phyloP scores from a whole-genome alignment of 169 alveolate genomes.

The Perkinsus chesapeaki region DNA sequence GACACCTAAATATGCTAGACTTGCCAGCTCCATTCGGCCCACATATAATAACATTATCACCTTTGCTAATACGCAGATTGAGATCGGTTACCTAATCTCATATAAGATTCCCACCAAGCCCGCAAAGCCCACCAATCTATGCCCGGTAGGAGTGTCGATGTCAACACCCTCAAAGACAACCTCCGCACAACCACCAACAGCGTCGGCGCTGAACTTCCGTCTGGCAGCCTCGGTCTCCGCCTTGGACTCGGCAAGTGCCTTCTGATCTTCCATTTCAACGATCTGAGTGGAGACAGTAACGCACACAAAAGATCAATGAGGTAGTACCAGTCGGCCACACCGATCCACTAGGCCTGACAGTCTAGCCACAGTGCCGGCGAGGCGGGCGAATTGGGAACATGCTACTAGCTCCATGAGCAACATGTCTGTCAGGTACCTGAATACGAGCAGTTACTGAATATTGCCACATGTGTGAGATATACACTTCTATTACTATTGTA shows the following conservation, averaged over 20 bases:
- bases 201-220: background rate
- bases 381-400: background rate
- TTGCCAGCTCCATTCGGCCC: constrained; percentile 13
- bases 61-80: background rate
- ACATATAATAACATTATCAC: background rate
- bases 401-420: background rate
- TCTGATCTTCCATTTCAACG: background rate
- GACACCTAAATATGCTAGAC: background rate
- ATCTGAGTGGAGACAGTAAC: background rate
- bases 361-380: background rate
- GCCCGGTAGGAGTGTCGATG: background rate
- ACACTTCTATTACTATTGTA: too few species aligned
- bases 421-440: background rate
- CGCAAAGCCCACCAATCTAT: background rate
- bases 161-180: background rate
- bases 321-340: background rate
- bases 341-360: background rate
- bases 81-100: background rate
- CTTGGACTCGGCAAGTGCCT: background rate
- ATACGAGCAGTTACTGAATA: too few species aligned
- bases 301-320: background rate
- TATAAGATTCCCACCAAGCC: background rate
- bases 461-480: too few species aligned
- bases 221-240: background rate
- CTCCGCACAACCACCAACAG: background rate